Base-by-base conservation (phyloP, 495 filamentous ascomycete species). In the Podospora didyma region DNA sequence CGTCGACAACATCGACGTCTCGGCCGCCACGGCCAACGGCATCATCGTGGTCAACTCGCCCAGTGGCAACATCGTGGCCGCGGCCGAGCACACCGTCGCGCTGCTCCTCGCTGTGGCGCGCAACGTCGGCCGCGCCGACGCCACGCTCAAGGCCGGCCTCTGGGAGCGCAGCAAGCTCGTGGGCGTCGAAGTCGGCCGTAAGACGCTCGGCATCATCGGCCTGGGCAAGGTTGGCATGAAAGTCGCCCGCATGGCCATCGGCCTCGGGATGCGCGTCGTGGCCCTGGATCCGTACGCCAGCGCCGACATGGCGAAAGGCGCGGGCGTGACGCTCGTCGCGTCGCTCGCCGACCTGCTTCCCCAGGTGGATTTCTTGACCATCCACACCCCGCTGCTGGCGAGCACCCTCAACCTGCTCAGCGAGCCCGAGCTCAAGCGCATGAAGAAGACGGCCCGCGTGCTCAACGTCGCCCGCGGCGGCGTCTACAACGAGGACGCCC, bases 401-500 rank as follows among this genome's bases (percentile, higher is more conserved):
- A 84, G 80, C 7, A 92, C 88, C 7, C 79, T 81, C 16, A 84
- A 86, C 49, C 74, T 92, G 66, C 81, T 90, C 3, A 76, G 81
- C 19, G 74, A 74, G 7, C 63, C 68, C 2, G 85, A 92, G 64
- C 69, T 92, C n/a, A 65, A 66, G 26, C 75, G 72, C 46, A 90
- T 92, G 87, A 89, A 87, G 68, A 69, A 67, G 24, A 82, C 81
- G 16, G 79, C 84, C 7, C 73, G 85, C 12, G 82, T 89, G 31
- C 67, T 89, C 31, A 89, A 90, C 55, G 87, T 89, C 2, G 86
- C 86, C 3, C 70, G 88, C 19, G 88, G 88, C n/a, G 86, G 86
- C 2, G 86, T 88, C 46, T 85, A 89, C 56, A 86, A 90, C 58
- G 88, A 92, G 69, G 72, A 66, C 16, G 88, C 88, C 2, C 72